A percentile compares a stretch with the other conserved stretches of the same genome.
Evolutionary conservation across 2,329 filamentous ascomycete species (phyloP).

Genomic region (Trichoderma aggressivum): DNA sequence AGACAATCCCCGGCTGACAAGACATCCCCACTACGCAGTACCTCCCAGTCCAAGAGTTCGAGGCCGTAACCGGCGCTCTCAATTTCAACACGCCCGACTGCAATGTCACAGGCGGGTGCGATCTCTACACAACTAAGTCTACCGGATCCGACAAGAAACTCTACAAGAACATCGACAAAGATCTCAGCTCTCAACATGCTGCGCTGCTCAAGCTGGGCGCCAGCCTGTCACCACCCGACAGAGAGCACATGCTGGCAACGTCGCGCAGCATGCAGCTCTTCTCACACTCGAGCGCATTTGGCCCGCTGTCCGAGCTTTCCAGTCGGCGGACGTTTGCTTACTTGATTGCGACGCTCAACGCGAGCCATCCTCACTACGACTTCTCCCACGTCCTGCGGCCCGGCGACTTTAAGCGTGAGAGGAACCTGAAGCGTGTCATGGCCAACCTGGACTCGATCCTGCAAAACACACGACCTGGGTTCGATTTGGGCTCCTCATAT

Average conservation of each 20-base stretch:
- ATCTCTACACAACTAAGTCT: constrained; percentile 96
- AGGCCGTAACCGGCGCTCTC: constrained; percentile 85
- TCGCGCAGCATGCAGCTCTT: constrained; percentile 61
- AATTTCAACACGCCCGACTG: constrained; percentile 95
- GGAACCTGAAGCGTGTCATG: constrained; percentile 76
- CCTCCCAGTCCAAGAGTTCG: constrained; percentile 84
- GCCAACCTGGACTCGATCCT: constrained; percentile 83
- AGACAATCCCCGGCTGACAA: constrained; percentile 22
- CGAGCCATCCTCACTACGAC: constrained; percentile 87
- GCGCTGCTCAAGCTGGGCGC: constrained; percentile 82
- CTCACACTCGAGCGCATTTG: constrained; percentile 86
- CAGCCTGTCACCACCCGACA: constrained; percentile 79
- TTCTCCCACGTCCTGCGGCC: constrained; percentile 91
- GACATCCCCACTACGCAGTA: constrained; percentile 56
- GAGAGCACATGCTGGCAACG: constrained; percentile 62
- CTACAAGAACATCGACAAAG: constrained; percentile 91
- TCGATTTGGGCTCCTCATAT: constrained; percentile 41
- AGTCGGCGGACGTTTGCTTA: constrained; percentile 93
- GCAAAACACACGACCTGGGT: constrained; percentile 74
- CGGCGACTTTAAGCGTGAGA: constrained; percentile 83
- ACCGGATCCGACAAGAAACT: constrained; percentile 94
- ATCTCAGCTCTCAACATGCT: constrained; percentile 86
- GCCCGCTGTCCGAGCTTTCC: constrained; percentile 80
- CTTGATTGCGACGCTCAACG: constrained; percentile 92
- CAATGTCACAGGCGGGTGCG: constrained; percentile 88